Base-by-base conservation (phyloP, 75 land plant genomes). In the Pinus taeda region DNA sequence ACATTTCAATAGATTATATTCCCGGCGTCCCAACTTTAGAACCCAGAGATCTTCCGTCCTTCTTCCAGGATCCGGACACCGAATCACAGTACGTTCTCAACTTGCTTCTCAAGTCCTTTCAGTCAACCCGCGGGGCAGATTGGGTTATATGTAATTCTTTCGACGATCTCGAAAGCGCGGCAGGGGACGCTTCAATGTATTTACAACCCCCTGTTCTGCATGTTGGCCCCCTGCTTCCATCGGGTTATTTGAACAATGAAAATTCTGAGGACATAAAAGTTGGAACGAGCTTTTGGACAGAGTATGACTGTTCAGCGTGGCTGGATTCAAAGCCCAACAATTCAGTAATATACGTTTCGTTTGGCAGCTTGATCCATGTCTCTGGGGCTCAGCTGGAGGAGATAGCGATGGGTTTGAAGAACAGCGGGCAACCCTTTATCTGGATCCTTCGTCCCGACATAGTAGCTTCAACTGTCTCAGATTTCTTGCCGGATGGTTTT, bases 331-430 rank as follows among this genome's bases (percentile, higher is more conserved):
- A 77, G 77, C 85, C 83, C 15, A 5, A 42, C 21, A 60, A 66
- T 24, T 88, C 90, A 0, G 90, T 88, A 6, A 42, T 88, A 21
- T 88, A 88, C 60, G 74, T 88, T 29, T 85, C 90, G 17, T 88
- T 88, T 60, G 88, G 90, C 15, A 88, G 88, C 78, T 67, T 75
- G 26, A 83, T 83, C 0, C 79, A 73, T 37, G 42, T 80, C 42
- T 78, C 75, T 22, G 78, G 78, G 64, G 4, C 78, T 2, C 81
- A 75, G 14, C 39, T 88, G 29, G 24, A 4, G 21, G 88, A 85
- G 77, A 75, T 88, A 14, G 90, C 88, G 2, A 24, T 61, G 22
- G 88, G 90, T 18, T 63, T 88, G 1, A 9, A 33, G 56, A 22
- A 75, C 2, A 88, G 85, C 71, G 49, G 59, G 37, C 85, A 79